phyloP scores from a whole-genome alignment of 805 yeast species.

The Myxozyma melibiosi region DNA sequence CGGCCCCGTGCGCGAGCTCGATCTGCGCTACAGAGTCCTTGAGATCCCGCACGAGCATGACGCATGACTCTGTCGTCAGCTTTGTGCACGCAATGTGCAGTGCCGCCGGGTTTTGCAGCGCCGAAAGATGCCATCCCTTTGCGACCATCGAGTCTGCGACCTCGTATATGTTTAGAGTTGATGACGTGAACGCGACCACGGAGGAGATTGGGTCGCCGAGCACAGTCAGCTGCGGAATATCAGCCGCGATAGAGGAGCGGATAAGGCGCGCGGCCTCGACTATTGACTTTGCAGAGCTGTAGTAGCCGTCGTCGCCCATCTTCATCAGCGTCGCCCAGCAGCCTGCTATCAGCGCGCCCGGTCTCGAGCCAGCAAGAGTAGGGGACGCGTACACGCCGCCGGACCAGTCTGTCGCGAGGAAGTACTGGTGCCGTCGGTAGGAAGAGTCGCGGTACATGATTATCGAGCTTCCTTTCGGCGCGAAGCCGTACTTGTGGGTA shows the following conservation, averaged over 20 bases:
- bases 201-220: slow-evolving; percentile 86
- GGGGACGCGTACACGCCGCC: slow-evolving; percentile 98
- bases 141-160: slow-evolving; percentile 69
- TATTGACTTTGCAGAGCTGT: slow-evolving; percentile 64
- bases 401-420: slow-evolving; percentile 78
- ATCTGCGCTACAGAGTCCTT: slow-evolving; percentile 1
- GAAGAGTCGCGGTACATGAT: slow-evolving; percentile 79
- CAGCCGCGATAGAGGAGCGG: slow-evolving; percentile 49
- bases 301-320: slow-evolving; percentile 85
- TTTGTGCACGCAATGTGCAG: slow-evolving; percentile 84
- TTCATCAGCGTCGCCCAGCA: slow-evolving; percentile 93
- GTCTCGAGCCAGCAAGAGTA: slow-evolving; percentile 93
- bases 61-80: slow-evolving; percentile 62
- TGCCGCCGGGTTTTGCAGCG: slow-evolving; percentile 89
- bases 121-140: slow-evolving; percentile 83
- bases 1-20: slow-evolving; percentile 2
- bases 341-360: slow-evolving; percentile 96
- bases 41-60: slow-evolving; percentile 55
- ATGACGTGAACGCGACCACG: slow-evolving; percentile 76
- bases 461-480: slow-evolving; percentile 94
- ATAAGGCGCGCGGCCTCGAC: slow-evolving; percentile 64
- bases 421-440: slow-evolving; percentile 81
- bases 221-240: slow-evolving; percentile 61
- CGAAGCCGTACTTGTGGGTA: slow-evolving; percentile 98
- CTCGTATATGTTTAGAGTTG: slow-evolving; percentile 67